Conservation (phyloP, 257 asterid genomes). For the Przewalskia tangutica region DNA sequence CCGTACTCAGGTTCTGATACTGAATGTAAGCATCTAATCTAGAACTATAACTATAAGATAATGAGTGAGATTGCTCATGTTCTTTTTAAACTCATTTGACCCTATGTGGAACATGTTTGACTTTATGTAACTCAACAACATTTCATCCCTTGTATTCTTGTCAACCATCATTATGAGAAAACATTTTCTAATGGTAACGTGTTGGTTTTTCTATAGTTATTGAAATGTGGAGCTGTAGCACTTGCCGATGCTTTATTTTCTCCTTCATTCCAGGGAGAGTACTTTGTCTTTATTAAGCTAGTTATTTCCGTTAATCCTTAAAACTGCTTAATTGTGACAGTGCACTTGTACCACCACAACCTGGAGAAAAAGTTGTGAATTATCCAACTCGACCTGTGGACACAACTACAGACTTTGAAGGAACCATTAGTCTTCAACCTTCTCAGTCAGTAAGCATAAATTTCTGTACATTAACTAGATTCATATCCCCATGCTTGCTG, state of each 20-base stretch:
- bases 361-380: constrained; percentile 84
- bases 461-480: neutral
- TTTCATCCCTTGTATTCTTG: constrained; percentile 3
- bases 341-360: constrained; percentile 77
- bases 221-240: neutral
- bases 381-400: constrained; percentile 96
- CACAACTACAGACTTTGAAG: constrained; percentile 83
- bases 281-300: neutral
- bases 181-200: neutral
- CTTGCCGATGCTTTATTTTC: neutral
- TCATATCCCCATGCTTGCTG: neutral
- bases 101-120: neutral
- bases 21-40: neutral
- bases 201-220: neutral
- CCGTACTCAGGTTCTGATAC: neutral
- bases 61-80: neutral
- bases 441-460: constrained; percentile 61
- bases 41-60: neutral
- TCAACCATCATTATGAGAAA: neutral
- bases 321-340: constrained; percentile 33
- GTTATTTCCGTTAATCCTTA: neutral
- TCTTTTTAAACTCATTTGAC: neutral
- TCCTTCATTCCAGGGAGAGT: neutral
- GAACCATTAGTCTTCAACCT: constrained; percentile 91
- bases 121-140: neutral